A percentile compares a stretch with the other conserved stretches of the same genome.
Evolutionary conservation across 768 basidiomycete species (phyloP).

Genomic region (Tricholoma terreum): DNA sequence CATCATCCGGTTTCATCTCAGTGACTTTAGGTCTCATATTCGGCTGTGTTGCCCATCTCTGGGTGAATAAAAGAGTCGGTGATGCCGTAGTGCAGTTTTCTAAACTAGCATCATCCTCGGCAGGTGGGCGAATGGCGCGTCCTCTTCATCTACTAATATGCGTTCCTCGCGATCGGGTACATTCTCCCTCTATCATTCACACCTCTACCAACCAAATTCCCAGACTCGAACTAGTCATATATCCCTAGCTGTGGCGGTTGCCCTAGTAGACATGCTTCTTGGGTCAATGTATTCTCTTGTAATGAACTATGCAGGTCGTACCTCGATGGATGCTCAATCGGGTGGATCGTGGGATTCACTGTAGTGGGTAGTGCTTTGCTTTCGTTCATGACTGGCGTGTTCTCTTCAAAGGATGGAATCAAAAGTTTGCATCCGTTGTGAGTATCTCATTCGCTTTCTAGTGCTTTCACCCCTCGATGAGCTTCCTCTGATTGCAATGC

Average conservation of each 20-base stretch:
- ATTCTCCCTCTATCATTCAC: slow-evolving; percentile 7
- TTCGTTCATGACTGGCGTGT: slow-evolving; percentile 70
- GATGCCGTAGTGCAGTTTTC: not conserved
- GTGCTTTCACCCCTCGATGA: not conserved
- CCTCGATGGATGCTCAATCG: slow-evolving; percentile 67
- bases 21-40: slow-evolving; percentile 48
- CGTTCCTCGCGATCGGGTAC: slow-evolving; percentile 47
- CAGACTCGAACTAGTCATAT: slow-evolving; percentile 64
- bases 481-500: not conserved
- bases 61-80: slow-evolving; percentile 50
- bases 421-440: slow-evolving; percentile 60
- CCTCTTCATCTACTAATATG: slow-evolving; percentile 52
- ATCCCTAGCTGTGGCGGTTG: slow-evolving; percentile 67
- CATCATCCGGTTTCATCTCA: slow-evolving; percentile 28
- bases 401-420: slow-evolving; percentile 62
- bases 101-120: not conserved
- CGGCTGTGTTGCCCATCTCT: slow-evolving; percentile 53
- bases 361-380: slow-evolving; percentile 69
- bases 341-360: slow-evolving; percentile 67
- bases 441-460: slow-evolving; percentile 18
- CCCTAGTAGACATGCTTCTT: slow-evolving; percentile 64
- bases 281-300: slow-evolving; percentile 75
- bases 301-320: slow-evolving; percentile 64
- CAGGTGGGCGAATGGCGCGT: slow-evolving; percentile 55
- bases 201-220: not conserved